These are phyloP conservation scores for Calonectria hawksworthii DNA, from an alignment of 2,329 filamentous ascomycete species.

Conservation along the genomic window DNA sequence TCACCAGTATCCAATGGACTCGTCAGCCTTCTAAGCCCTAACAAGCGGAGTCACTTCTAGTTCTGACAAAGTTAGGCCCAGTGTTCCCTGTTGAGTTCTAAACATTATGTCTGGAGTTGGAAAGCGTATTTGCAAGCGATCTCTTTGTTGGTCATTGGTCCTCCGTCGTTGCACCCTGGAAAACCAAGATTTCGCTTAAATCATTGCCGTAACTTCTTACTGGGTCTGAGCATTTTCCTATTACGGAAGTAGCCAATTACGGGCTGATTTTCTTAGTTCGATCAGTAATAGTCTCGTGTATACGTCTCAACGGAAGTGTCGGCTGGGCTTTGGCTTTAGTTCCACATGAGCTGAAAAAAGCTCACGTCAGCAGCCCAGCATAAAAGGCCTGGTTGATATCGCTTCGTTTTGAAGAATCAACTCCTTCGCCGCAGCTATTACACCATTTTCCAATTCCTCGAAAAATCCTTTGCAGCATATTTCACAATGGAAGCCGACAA, in stretches of 20 bases:
- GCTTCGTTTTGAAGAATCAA: background rate
- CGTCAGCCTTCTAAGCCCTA: background rate
- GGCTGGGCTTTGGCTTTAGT: background rate
- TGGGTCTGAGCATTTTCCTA: background rate
- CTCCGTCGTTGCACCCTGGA: no score
- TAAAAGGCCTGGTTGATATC: background rate
- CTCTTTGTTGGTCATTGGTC: no score
- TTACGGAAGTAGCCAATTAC: no score
- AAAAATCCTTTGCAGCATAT: no score
- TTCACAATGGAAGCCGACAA: slow-evolving; percentile 11
- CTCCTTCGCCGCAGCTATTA: background rate
- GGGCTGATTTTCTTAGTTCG: no score
- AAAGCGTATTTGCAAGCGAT: no score
- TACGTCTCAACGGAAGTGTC: background rate
- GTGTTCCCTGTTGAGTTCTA: background rate
- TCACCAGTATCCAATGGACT: background rate
- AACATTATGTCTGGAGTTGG: no score
- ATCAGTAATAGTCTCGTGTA: background rate
- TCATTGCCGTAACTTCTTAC: no score
- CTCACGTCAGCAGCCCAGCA: background rate
- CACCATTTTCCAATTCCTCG: background rate
- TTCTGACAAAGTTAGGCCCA: background rate
- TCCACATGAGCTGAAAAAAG: background rate
- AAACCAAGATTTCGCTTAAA: no score
- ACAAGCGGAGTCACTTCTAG: background rate